Evolutionary conservation across 768 basidiomycete species (phyloP).

Genomic region (Leccinum longicurvipes): DNA sequence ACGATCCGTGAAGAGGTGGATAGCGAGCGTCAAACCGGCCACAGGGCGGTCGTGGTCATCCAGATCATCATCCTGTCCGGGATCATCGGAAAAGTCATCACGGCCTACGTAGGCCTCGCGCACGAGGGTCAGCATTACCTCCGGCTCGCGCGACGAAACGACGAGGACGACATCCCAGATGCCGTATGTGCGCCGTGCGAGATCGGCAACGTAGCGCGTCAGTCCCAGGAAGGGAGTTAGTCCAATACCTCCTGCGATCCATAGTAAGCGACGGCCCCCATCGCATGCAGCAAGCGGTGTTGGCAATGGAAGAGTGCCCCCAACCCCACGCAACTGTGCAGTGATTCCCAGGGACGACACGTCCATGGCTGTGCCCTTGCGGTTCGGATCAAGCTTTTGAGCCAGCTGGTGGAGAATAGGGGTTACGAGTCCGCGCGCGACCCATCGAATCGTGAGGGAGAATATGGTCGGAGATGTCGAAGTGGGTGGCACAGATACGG

Average conservation of each 20-base stretch:
- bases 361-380: constrained; percentile 2
- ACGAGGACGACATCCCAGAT: constrained; percentile 45
- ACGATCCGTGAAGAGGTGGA: constrained; percentile 16
- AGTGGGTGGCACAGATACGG: constrained; percentile 40
- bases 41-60: neutral
- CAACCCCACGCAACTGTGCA: constrained; percentile 50
- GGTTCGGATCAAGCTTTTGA: constrained; percentile 8
- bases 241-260: constrained; percentile 66
- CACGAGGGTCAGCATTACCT: constrained; percentile 46
- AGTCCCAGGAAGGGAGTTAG: constrained; percentile 62
- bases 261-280: constrained; percentile 37
- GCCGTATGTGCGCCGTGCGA: constrained; percentile 15
- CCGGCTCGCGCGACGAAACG: constrained; percentile 52
- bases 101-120: constrained; percentile 20
- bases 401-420: constrained; percentile 50
- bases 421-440: constrained; percentile 53
- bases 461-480: constrained; percentile 21
- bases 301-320: constrained; percentile 42
- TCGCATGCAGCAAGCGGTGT: constrained; percentile 23
- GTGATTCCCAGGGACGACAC: constrained; percentile 35
- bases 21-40: constrained; percentile 14
- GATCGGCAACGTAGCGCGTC: constrained; percentile 29
- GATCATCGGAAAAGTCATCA: neutral
- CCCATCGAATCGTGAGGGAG: constrained; percentile 54
- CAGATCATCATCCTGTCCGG: neutral